Base-by-base conservation (phyloP, 306 rosid species). In the Geum urbanum region DNA sequence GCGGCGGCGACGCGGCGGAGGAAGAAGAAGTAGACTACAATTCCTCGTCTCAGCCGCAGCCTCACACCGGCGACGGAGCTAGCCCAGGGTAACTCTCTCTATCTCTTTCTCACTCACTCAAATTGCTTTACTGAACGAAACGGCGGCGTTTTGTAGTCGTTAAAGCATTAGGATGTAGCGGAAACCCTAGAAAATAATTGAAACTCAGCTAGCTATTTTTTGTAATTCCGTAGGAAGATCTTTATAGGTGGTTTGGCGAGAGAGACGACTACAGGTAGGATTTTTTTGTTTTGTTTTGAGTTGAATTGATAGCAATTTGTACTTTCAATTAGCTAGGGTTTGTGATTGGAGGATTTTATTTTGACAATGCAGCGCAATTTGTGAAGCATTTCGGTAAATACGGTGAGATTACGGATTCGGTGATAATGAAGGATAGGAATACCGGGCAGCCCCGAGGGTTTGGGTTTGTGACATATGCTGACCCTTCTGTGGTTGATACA, bases 211-310 rank as follows among this genome's bases (percentile, higher is more conserved):
- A n/a, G 41, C 55, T 59, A 8, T 13, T 10, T n/a, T 66, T 50
- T 62, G 54, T 74, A 77, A 84, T 85, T 84, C 86, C 87, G 96
- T 92, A 92, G 97, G 83, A 92, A 92, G 82, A 92, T 92, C 53
- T 92, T 92, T 69, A 88, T 92, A 79, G 98, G 97, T 57, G 98
- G 98, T 79, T 86, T 92, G 86, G 94, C 98, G 52, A 86, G 96
- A 82, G 96, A 88, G 82, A 92, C 98, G 27, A 92, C 96, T 40
- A 73, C 87, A 67, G 95, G 98, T 92, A 82, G 83, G 91, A 77
- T 76, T 73, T 15, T 51, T 15, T 51, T 19, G 16, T 51, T 51
- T 4, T 51, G 55, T 14, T 65, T 15, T 10, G 37, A 32, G 37
- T 69, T 72, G 63, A 57, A 4, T 12, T 56, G 40, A 24, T 19